Conservation (phyloP, 2,329 filamentous ascomycete genomes). For the Aspergillus sp. region DNA sequence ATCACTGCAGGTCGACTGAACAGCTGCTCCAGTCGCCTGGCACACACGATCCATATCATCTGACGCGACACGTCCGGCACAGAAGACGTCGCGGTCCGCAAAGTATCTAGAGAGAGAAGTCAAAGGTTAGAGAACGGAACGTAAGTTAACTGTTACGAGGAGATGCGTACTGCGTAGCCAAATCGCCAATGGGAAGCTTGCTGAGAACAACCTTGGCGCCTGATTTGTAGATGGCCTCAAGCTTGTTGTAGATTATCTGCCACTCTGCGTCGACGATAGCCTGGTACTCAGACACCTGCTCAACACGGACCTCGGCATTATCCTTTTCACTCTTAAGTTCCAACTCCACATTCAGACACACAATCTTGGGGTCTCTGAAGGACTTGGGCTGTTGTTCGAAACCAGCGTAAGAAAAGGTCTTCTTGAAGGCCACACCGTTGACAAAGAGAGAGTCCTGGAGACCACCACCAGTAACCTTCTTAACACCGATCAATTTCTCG, state of each 20-base stretch:
- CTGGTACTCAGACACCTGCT: slow-evolving; percentile 98
- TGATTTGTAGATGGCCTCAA: slow-evolving; percentile 89
- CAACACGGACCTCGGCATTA: slow-evolving; percentile 95
- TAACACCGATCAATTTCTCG: slow-evolving; percentile 96
- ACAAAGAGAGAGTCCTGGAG: slow-evolving; percentile 96
- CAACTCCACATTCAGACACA: slow-evolving; percentile 95
- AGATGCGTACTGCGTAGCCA: slow-evolving; percentile 75
- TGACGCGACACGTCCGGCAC: slow-evolving; percentile 84
- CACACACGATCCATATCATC: slow-evolving; percentile 97
- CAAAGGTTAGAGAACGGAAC: neutral
- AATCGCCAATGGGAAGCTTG: slow-evolving; percentile 94
- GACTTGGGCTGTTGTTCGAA: slow-evolving; percentile 99
- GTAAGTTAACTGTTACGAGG: neutral
- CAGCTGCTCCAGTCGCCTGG: slow-evolving; percentile 85
- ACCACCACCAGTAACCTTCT: slow-evolving; percentile 96
- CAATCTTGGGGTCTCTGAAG: slow-evolving; percentile 92
- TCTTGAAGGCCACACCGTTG: slow-evolving; percentile 98
- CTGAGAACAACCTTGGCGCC: slow-evolving; percentile 96
- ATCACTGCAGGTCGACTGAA: slow-evolving; percentile 95
- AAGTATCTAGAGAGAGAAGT: slow-evolving; percentile 61
- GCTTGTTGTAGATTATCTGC: slow-evolving; percentile 99
- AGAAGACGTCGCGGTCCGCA: slow-evolving; percentile 97
- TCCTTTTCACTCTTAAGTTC: slow-evolving; percentile 99
- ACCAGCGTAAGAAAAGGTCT: slow-evolving; percentile 98
- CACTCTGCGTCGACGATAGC: slow-evolving; percentile 98